These are phyloP conservation scores for Lunularia cruciata DNA, from an alignment of 225 moss, liverwort and hornwort genomes.

Conservation along the genomic window DNA sequence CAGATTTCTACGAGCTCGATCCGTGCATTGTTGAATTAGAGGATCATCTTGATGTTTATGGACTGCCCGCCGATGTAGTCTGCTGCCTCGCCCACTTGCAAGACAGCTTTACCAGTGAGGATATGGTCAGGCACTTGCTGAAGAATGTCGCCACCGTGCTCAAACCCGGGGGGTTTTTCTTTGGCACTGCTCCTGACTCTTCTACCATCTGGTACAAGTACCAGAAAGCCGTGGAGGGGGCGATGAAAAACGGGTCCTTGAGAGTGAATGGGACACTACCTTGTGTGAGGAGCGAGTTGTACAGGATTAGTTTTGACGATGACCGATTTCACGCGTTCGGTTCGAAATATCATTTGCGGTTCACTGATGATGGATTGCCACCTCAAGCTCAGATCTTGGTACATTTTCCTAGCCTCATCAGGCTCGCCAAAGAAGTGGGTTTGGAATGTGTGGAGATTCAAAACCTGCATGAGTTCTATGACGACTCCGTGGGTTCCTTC, in stretches of 20 bases:
- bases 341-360: slow-evolving; percentile 88
- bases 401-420: slow-evolving; percentile 91
- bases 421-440: slow-evolving; percentile 77
- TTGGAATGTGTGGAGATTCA: slow-evolving; percentile 95
- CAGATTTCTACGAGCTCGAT: slow-evolving; percentile 82
- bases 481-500: slow-evolving; percentile 74
- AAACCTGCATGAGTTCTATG: slow-evolving; percentile 88
- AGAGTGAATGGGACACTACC: slow-evolving; percentile 89
- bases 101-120: slow-evolving; percentile 86
- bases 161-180: slow-evolving; percentile 97
- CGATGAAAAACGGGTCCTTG: slow-evolving; percentile 84
- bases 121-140: slow-evolving; percentile 76
- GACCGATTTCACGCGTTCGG: slow-evolving; percentile 82
- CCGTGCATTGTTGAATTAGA: slow-evolving; percentile 96
- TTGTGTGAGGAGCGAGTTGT: slow-evolving; percentile 80
- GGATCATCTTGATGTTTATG: slow-evolving; percentile 61
- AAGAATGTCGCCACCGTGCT: slow-evolving; percentile 82
- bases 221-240: slow-evolving; percentile 96
- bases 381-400: slow-evolving; percentile 83
- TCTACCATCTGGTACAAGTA: slow-evolving; percentile 99
- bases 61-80: slow-evolving; percentile 70
- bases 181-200: slow-evolving; percentile 95
- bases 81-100: slow-evolving; percentile 89
- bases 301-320: slow-evolving; percentile 93
- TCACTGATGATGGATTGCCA: slow-evolving; percentile 70